A percentile compares a stretch with the other conserved stretches of the same genome.
phyloP scores from a whole-genome alignment of 2,329 filamentous ascomycete species.

The Ciborinia camelliae region DNA sequence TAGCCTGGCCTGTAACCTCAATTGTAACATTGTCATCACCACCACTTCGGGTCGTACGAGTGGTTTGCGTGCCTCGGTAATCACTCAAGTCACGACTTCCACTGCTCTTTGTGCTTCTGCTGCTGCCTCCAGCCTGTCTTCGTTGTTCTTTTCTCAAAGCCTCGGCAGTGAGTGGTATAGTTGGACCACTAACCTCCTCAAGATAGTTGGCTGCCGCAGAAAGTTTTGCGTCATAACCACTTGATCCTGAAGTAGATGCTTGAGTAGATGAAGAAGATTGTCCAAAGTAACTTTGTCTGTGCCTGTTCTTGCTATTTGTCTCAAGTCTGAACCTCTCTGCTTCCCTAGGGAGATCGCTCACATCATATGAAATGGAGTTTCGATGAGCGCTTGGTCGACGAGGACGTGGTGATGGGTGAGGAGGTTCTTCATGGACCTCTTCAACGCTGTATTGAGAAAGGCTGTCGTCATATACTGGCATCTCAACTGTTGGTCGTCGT shows the following conservation, averaged over 20 bases:
- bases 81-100: slow-evolving; percentile 62
- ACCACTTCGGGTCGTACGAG: slow-evolving; percentile 50
- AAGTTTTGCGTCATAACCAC: slow-evolving; percentile 46
- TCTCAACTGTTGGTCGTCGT: slow-evolving; percentile 11
- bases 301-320: slow-evolving; percentile 30
- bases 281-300: slow-evolving; percentile 34
- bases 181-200: slow-evolving; percentile 47
- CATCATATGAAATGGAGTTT: slow-evolving; percentile 34
- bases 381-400: slow-evolving; percentile 31
- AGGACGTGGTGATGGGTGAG: slow-evolving; percentile 19
- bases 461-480: slow-evolving; percentile 9
- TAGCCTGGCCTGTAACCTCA: slow-evolving; percentile 54
- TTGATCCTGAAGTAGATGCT: slow-evolving; percentile 15
- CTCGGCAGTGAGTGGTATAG: slow-evolving; percentile 53
- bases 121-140: slow-evolving; percentile 42
- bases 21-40: slow-evolving; percentile 56
- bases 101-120: slow-evolving; percentile 57
- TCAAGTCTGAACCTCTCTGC: slow-evolving; percentile 27
- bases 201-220: slow-evolving; percentile 50
- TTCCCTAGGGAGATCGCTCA: slow-evolving; percentile 19
- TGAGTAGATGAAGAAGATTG: slow-evolving; percentile 23
- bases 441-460: slow-evolving; percentile 2
- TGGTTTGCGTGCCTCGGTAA: slow-evolving; percentile 58
- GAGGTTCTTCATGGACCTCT: slow-evolving; percentile 13
- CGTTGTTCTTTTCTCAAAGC: slow-evolving; percentile 47